Conservation (phyloP, 169 alveolate species). For the Plasmodium ovale region DNA sequence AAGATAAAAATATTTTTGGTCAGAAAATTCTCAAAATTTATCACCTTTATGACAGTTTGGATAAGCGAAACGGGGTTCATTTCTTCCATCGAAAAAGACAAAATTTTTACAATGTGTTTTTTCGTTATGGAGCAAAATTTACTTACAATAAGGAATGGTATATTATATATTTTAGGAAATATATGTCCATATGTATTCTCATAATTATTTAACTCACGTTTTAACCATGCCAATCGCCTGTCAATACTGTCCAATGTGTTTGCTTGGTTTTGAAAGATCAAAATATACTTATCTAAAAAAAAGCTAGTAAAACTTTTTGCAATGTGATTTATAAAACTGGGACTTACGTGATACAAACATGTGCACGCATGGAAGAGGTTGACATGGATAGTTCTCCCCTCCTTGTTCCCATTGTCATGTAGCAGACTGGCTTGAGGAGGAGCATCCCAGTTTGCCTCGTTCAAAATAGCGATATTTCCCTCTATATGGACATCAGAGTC, state of each 20-base stretch:
- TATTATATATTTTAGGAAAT: conserved; percentile 51
- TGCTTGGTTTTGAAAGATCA: conserved; percentile 50
- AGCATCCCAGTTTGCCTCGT: neutral
- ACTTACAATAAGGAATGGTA: conserved; percentile 29
- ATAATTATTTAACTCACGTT: conserved; percentile 57
- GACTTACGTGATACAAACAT: conserved; percentile 46
- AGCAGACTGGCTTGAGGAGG: neutral
- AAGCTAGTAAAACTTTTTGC: conserved; percentile 54
- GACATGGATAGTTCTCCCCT: conserved; percentile 1
- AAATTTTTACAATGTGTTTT: conserved; percentile 49
- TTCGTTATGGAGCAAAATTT: conserved; percentile 56
- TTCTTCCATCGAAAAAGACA: conserved; percentile 67
- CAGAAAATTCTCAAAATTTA: conserved; percentile 56
- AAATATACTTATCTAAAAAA: conserved; percentile 56
- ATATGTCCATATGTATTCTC: conserved; percentile 48
- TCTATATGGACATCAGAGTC: conserved; percentile 69
- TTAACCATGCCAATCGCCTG: conserved; percentile 70
- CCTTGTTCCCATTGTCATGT: neutral
- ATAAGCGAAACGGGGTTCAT: conserved; percentile 34
- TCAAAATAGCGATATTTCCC: conserved; percentile 18
- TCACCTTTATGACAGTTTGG: conserved; percentile 66
- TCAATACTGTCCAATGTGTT: conserved; percentile 68
- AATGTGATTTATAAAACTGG: neutral
- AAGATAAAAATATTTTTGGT: conserved; percentile 25
- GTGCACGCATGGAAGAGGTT: conserved; percentile 72